These are phyloP conservation scores for Gaertneriomyces sp. DNA, from an alignment of 192 early-diverging fungal species.

Conservation along the genomic window DNA sequence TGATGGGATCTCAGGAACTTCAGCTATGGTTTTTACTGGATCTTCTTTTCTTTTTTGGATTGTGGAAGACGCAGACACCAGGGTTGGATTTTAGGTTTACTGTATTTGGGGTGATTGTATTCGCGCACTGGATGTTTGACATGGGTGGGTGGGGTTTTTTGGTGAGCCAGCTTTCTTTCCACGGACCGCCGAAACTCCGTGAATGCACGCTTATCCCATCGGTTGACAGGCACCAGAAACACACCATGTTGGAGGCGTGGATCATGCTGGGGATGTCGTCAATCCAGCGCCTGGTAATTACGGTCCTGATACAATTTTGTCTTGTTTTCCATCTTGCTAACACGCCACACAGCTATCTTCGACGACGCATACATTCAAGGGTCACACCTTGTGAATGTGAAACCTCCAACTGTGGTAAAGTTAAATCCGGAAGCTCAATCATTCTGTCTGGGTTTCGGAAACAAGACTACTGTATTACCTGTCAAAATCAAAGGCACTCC, in stretches of 20 bases:
- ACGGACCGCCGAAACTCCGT: background rate
- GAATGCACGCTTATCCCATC: background rate
- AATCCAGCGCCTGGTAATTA: background rate
- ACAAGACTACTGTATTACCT: constrained; percentile 25
- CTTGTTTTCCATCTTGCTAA: background rate
- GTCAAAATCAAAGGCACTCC: constrained; percentile 44
- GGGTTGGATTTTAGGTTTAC: constrained; percentile 11
- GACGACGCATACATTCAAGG: constrained; percentile 40
- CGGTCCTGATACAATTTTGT: background rate
- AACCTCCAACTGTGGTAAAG: constrained; percentile 41
- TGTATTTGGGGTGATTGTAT: constrained; percentile 1
- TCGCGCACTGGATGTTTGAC: constrained; percentile 9
- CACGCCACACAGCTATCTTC: constrained; percentile 8
- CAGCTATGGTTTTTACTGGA: constrained; percentile 9
- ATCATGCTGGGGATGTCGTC: background rate
- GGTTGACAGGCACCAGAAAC: background rate
- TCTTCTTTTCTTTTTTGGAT: constrained; percentile 4
- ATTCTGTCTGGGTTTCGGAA: constrained; percentile 30
- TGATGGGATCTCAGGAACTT: background rate
- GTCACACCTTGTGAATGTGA: constrained; percentile 45
- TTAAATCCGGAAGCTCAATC: constrained; percentile 31
- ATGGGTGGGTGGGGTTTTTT: constrained; percentile 6
- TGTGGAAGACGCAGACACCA: background rate
- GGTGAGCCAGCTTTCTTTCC: background rate
- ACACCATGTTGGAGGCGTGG: constrained; percentile 1